Evolutionary conservation across 441 rosid genomes (phyloP).

Genomic region (Flueggea neowawraea): DNA sequence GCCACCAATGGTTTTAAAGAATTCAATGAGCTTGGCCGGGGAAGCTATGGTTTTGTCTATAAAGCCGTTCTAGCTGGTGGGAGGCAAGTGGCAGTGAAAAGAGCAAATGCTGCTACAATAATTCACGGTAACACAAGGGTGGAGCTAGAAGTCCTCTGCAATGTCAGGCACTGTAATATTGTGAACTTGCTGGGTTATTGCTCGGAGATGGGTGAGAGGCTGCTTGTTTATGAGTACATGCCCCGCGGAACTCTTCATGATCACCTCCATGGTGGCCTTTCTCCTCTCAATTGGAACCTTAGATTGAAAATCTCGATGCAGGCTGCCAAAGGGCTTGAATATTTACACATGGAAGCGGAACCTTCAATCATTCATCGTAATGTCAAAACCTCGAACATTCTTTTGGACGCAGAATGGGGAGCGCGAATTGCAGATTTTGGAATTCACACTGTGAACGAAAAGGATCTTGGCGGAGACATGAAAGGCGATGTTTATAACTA

Average conservation of each 20-base stretch:
- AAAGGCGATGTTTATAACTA: conserved; percentile 64
- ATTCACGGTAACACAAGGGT: conserved; percentile 74
- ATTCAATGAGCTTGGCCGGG: conserved; percentile 88
- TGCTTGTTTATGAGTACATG: conserved; percentile 83
- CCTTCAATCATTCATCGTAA: conserved; percentile 66
- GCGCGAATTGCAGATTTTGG: conserved; percentile 89
- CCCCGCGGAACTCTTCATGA: conserved; percentile 82
- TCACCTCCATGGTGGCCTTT: conserved; percentile 58
- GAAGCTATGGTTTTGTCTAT: conserved; percentile 91
- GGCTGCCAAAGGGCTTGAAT: conserved; percentile 91
- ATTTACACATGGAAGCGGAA: conserved; percentile 69
- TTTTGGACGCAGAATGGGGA: conserved; percentile 82
- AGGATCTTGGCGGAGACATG: conserved; percentile 34
- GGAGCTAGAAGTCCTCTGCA: conserved; percentile 74
- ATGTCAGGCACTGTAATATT: conserved; percentile 68
- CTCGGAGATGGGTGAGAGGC: conserved; percentile 86
- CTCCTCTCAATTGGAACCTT: conserved; percentile 73
- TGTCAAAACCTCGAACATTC: conserved; percentile 73
- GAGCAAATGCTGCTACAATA: conserved; percentile 94
- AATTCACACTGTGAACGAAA: conserved; percentile 46
- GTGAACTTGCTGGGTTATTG: conserved; percentile 90
- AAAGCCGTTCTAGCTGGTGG: conserved; percentile 76
- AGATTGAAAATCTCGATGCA: conserved; percentile 80
- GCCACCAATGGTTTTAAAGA: conserved; percentile 93
- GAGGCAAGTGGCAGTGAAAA: conserved; percentile 80